These are phyloP conservation scores for Tulasnella calospora DNA, from an alignment of 768 basidiomycete species.

Conservation along the genomic window DNA sequence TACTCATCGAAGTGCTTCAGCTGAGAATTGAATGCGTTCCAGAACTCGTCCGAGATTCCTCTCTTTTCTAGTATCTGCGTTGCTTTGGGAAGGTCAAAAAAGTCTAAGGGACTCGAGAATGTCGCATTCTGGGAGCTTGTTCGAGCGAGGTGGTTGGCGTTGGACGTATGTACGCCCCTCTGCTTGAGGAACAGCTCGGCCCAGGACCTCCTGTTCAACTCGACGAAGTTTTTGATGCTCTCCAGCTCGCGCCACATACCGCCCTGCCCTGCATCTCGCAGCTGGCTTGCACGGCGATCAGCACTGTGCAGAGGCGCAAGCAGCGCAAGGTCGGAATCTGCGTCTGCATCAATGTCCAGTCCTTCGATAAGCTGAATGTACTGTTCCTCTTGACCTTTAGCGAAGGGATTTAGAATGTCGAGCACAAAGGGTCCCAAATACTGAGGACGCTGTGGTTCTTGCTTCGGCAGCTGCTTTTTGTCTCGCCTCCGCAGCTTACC, in stretches of 20 bases:
- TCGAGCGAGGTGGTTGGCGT: not conserved
- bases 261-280: conserved; percentile 14
- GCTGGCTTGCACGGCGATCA: conserved; percentile 30
- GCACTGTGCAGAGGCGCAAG: conserved; percentile 41
- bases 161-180: not conserved
- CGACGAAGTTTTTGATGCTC: conserved; percentile 43
- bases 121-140: not conserved
- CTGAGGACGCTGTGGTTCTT: not conserved
- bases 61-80: conserved; percentile 46
- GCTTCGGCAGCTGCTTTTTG: not conserved
- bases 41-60: conserved; percentile 45
- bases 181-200: not conserved
- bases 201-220: conserved; percentile 9
- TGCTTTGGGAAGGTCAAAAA: conserved; percentile 36
- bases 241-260: conserved; percentile 38
- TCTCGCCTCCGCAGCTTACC: not conserved
- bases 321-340: conserved; percentile 34
- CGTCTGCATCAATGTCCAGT: not conserved
- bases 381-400: conserved; percentile 7
- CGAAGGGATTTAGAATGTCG: conserved; percentile 25
- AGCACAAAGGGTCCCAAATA: conserved; percentile 31
- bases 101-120: not conserved
- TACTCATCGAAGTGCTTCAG: conserved; percentile 34
- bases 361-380: conserved; percentile 16
- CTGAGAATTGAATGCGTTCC: conserved; percentile 32